Evolutionary conservation across 129 eudicot species (phyloP).

Genomic region (Centella asiatica): DNA sequence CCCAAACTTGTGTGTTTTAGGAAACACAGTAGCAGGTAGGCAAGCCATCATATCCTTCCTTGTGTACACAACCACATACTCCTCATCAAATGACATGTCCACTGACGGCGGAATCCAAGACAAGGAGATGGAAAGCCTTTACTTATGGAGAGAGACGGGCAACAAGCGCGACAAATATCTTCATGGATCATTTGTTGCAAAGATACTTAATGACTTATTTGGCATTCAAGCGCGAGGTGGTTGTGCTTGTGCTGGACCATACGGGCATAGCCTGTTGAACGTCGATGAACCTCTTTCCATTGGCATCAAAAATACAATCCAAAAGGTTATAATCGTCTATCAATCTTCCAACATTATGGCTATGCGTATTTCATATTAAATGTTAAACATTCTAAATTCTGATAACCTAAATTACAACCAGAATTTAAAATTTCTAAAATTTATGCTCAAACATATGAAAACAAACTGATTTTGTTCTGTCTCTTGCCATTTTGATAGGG

Average conservation of each 20-base stretch:
- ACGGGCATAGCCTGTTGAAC: constrained; percentile 35
- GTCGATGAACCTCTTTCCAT: constrained; percentile 29
- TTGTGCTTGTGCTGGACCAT: constrained; percentile 63
- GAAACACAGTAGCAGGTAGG: constrained; percentile 25
- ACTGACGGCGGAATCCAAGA: not conserved
- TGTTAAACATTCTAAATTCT: too few relatives aligned
- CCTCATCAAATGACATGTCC: not conserved
- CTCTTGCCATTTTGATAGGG: constrained; percentile 21
- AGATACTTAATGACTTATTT: constrained; percentile 45
- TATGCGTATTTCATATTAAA: too few relatives aligned
- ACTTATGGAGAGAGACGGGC: constrained; percentile 18
- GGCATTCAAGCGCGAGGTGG: constrained; percentile 62
- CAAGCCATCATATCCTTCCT: constrained; percentile 44
- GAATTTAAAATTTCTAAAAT: too few relatives aligned
- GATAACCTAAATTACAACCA: too few relatives aligned
- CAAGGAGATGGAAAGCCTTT: not conserved
- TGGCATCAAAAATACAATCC: constrained; percentile 29
- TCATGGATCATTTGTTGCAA: constrained; percentile 47
- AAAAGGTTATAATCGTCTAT: constrained; percentile 21
- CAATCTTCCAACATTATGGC: too few relatives aligned
- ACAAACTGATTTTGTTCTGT: not conserved
- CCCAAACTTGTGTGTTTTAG: constrained; percentile 25
- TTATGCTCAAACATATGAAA: too few relatives aligned
- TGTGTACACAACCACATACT: constrained; percentile 12
- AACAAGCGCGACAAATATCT: constrained; percentile 27